phyloP scores from a whole-genome alignment of 441 rosid species.

The Gossypium gossypioides region DNA sequence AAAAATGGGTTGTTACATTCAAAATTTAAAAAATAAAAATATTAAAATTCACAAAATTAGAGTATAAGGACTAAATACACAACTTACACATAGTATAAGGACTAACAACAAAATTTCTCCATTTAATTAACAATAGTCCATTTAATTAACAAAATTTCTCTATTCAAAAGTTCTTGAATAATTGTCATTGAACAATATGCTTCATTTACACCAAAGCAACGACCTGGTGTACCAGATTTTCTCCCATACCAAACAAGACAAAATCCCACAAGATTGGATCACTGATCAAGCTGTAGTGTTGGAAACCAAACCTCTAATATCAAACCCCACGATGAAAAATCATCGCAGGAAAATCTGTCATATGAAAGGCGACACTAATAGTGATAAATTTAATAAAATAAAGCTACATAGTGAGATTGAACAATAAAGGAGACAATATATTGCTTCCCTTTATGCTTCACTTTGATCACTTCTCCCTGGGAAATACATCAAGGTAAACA shows the following conservation, averaged over 20 bases:
- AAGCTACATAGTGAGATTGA: conserved; percentile 64
- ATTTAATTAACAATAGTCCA: not conserved
- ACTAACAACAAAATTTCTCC: too few relatives aligned
- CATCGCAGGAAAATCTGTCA: not conserved
- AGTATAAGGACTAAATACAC: too few relatives aligned
- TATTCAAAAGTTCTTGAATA: not conserved
- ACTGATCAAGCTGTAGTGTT: conserved; percentile 12
- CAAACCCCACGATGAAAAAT: conserved; percentile 1
- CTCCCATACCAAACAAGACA: conserved; percentile 23
- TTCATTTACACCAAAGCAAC: conserved; percentile 55
- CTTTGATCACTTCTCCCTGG: conserved; percentile 71
- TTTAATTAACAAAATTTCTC: too few relatives aligned
- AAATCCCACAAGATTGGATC: conserved; percentile 44
- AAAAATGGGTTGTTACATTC: too few relatives aligned
- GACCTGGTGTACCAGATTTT: conserved; percentile 40
- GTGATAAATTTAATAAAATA: conserved; percentile 22
- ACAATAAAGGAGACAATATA: conserved; percentile 60
- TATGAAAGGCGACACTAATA: not conserved
- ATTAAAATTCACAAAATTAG: too few relatives aligned
- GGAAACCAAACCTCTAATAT: not conserved
- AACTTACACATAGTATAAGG: too few relatives aligned
- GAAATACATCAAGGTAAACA: conserved; percentile 46
- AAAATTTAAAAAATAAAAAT: too few relatives aligned
- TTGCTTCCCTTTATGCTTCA: conserved; percentile 48
- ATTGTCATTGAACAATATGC: conserved; percentile 24